These are phyloP conservation scores for Lumnitzera littorea DNA, from an alignment of 345 rosid species.

Conservation along the genomic window DNA sequence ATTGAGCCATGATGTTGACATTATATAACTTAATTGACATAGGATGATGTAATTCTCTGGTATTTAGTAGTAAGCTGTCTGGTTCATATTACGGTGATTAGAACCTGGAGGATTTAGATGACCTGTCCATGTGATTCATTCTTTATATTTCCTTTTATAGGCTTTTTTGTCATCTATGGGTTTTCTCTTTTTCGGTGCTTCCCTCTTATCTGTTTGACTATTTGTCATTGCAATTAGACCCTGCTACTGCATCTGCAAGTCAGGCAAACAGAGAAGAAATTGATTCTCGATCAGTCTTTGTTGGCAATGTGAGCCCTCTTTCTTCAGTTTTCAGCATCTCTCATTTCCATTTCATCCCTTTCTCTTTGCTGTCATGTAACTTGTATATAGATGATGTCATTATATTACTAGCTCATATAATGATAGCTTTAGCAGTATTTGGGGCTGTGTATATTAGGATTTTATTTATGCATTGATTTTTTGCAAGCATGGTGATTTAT, in stretches of 20 bases:
- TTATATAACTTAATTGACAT: too few relatives aligned
- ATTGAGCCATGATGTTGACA: too few relatives aligned
- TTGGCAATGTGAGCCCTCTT: conserved; percentile 65
- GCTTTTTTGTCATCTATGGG: not conserved
- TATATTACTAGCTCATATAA: too few relatives aligned
- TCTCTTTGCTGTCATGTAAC: not conserved
- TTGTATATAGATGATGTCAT: not conserved
- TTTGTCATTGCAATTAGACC: conserved; percentile 32
- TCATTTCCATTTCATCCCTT: not conserved
- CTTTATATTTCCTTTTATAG: not conserved
- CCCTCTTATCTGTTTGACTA: conserved; percentile 9
- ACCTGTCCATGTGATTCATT: too few relatives aligned
- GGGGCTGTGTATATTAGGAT: too few relatives aligned
- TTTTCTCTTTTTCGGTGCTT: conserved; percentile 1
- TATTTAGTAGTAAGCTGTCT: too few relatives aligned
- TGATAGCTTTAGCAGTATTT: too few relatives aligned
- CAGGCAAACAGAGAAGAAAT: conserved; percentile 64
- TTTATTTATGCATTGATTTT: too few relatives aligned
- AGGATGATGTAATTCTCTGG: too few relatives aligned
- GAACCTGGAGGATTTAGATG: too few relatives aligned
- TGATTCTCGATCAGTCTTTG: conserved; percentile 66
- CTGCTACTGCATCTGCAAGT: conserved; percentile 39
- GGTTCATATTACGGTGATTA: too few relatives aligned
- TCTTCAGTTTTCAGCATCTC: conserved; percentile 11
- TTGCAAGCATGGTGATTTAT: too few relatives aligned